Percentiles rank a stretch among this genome's conserved stretches.
phyloP scores from a whole-genome alignment of 768 basidiomycete species.

The Leccinum barrowsii region DNA sequence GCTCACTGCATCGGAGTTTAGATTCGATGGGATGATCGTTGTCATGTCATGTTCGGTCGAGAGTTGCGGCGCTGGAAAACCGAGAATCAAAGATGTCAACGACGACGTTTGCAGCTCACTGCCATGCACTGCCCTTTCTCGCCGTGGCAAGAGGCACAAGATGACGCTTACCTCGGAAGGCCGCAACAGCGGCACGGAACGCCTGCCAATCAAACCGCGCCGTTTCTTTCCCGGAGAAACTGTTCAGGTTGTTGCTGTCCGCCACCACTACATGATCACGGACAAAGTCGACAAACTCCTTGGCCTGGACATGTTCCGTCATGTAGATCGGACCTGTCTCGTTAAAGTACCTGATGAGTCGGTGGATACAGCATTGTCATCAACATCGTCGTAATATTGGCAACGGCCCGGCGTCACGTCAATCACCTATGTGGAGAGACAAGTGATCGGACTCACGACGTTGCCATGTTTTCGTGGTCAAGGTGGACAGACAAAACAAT shows the following conservation, averaged over 20 bases:
- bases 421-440: background rate
- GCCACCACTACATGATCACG: background rate
- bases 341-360: conserved; percentile 7
- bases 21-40: background rate
- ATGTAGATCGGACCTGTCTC: conserved; percentile 7
- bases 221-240: background rate
- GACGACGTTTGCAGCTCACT: background rate
- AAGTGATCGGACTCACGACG: background rate
- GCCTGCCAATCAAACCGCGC: conserved; percentile 2
- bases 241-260: background rate
- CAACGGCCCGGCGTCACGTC: background rate
- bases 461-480: background rate
- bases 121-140: background rate
- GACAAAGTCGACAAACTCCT: conserved; percentile 6
- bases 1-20: background rate
- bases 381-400: background rate
- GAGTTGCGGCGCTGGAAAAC: background rate
- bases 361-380: background rate
- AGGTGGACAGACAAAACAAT: background rate
- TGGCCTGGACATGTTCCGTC: conserved; percentile 1
- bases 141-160: background rate
- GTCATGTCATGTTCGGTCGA: background rate
- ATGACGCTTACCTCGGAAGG: background rate
- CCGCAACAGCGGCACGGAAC: background rate
- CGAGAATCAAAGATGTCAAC: background rate